Base-by-base conservation (phyloP, 495 filamentous ascomycete genomes). In the Podospora anserina region DNA sequence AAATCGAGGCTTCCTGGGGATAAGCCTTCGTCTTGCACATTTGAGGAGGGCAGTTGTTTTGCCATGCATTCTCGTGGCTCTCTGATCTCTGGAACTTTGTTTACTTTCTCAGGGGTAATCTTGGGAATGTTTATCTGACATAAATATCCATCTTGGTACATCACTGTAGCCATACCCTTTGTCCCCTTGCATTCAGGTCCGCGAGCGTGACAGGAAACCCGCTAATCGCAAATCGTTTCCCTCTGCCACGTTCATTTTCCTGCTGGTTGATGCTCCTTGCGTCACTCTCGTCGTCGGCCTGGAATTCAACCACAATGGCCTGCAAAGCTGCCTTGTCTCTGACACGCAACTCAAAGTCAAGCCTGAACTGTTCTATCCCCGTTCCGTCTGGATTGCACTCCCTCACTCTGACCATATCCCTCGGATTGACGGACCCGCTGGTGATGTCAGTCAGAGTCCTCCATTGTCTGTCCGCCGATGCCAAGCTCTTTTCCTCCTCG, bases 131-230 rank as follows among this genome's bases (percentile, higher is more conserved):
- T 32, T 32, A 32, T 7, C 7, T 7, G 4, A 32, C 7, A 32
- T 49, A 49, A 49, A 49, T 49, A 49, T 49, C 0, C 39, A 23
- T 3, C 39, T 1, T 49, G 1, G 5, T 9, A 19, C n/a, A 58
- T 58, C 55, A 58, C 23, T 58, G 55, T 11, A 58, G 18, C 55
- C 55, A 58, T 1, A 58, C 26, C 55, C 13, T 58, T 18, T 58
- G 55, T 58, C n/a, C 55, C n/a, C 55, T 58, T 18, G 55, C 60
- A 13, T 27, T 64, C 5, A 68, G 28, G 19, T 68, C 66, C 7
- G 28, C 13, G 16, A 68, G 20, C 15, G 66, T 68, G 4, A 49
- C 60, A 7, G 66, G 66, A 64, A 68, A 68, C 9, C 66, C 66
- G 23, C 66, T 68, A 53, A 68, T 68, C 1, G 61, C 13, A n/a